These are phyloP conservation scores for Bonia amplexicaulis DNA, from an alignment of 176 grass and related monocot species.

Conservation along the genomic window DNA sequence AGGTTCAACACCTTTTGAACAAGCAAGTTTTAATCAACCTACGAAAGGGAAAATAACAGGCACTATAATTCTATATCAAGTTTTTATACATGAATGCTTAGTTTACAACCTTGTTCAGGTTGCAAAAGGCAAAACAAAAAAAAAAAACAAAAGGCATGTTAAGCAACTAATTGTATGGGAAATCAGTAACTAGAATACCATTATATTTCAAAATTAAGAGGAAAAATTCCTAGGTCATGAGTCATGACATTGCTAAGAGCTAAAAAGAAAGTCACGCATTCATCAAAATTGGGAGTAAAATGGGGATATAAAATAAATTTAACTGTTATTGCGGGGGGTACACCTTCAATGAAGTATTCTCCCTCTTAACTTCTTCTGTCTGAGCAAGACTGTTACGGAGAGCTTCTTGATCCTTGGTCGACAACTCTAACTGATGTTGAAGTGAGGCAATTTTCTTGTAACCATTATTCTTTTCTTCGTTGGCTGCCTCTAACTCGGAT, in stretches of 20 bases:
- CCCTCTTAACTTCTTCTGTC: slow-evolving; percentile 52
- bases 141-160: neutral
- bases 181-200: neutral
- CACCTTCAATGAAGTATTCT: slow-evolving; percentile 64
- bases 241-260: neutral
- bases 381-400: slow-evolving; percentile 35
- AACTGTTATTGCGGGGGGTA: neutral
- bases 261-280: slow-evolving; percentile 3
- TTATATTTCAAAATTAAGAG: neutral
- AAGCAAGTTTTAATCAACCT: neutral
- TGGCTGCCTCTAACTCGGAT: slow-evolving; percentile 41
- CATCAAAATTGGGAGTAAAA: neutral
- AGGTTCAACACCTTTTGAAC: slow-evolving; percentile 8
- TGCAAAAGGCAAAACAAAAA: neutral
- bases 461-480: slow-evolving; percentile 34
- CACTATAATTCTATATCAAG: neutral
- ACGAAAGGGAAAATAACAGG: neutral
- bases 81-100: neutral
- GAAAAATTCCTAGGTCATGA: neutral
- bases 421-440: slow-evolving; percentile 54
- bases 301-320: neutral
- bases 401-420: slow-evolving; percentile 48
- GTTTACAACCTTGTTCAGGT: neutral
- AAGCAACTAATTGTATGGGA: neutral
- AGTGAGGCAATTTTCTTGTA: slow-evolving; percentile 44